Conservation (phyloP, 2,329 filamentous ascomycete species). For the Sordariomycetes sp. region DNA sequence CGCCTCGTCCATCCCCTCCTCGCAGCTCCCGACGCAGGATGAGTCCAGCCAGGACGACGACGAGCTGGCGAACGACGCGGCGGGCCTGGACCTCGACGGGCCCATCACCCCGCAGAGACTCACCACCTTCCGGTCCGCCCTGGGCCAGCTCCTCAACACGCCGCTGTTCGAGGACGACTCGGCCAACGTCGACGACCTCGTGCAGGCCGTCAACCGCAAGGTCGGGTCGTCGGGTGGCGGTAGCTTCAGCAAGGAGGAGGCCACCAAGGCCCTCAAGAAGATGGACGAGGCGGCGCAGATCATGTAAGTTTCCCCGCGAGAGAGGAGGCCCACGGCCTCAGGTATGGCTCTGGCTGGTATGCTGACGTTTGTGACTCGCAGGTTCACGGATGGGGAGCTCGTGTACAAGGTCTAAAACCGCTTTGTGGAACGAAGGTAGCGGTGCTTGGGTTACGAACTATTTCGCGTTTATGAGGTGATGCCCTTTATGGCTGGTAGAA, state of each 20-base stretch:
- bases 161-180: conserved; percentile 75
- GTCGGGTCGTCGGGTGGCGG: conserved; percentile 42
- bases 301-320: conserved; percentile 57
- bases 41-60: conserved; percentile 30
- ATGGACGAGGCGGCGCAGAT: conserved; percentile 82
- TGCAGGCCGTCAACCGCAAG: conserved; percentile 69
- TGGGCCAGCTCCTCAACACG: conserved; percentile 76
- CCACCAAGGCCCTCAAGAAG: conserved; percentile 62
- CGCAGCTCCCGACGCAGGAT: conserved; percentile 46
- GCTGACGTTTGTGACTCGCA: conserved; percentile 17
- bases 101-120: conserved; percentile 55
- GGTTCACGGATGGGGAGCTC: conserved; percentile 50
- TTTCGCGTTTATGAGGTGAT: background rate
- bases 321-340: too few relatives aligned
- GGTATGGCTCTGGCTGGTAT: too few relatives aligned
- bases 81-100: conserved; percentile 25
- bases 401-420: conserved; percentile 55
- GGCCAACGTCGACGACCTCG: conserved; percentile 62
- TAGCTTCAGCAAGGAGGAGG: conserved; percentile 62
- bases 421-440: background rate
- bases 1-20: conserved; percentile 70
- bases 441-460: background rate
- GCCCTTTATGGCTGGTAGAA: background rate
- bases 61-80: conserved; percentile 29
- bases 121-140: conserved; percentile 62